Evolutionary conservation across 768 basidiomycete genomes (phyloP).

Genomic region (Krasilnikovozyma curviuscula): DNA sequence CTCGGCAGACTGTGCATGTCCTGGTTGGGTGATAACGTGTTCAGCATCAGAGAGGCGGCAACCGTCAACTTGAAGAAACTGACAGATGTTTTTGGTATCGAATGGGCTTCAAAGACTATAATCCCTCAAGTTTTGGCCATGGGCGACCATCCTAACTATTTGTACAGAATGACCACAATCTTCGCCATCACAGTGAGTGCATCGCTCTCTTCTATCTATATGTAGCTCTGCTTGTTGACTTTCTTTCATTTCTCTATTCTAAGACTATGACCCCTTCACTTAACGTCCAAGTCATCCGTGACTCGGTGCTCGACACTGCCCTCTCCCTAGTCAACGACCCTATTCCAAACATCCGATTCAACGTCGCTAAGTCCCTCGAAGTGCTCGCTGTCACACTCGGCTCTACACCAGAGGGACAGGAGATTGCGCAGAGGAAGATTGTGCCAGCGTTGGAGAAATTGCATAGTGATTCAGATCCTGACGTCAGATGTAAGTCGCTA

Average conservation of each 20-base stretch:
- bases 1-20: constrained; percentile 94
- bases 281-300: constrained; percentile 58
- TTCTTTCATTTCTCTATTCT: not conserved
- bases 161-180: constrained; percentile 96
- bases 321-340: constrained; percentile 66
- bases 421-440: constrained; percentile 53
- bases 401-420: constrained; percentile 41
- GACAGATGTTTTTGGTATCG: constrained; percentile 94
- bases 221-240: not conserved
- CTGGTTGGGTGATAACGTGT: constrained; percentile 96
- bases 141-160: constrained; percentile 90
- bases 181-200: constrained; percentile 80
- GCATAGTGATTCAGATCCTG: constrained; percentile 76
- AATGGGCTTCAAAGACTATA: constrained; percentile 84
- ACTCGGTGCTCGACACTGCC: constrained; percentile 66
- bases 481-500: constrained; percentile 47
- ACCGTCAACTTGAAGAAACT: constrained; percentile 90
- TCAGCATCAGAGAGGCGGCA: constrained; percentile 94
- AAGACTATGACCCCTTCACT: constrained; percentile 91
- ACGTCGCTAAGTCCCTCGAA: constrained; percentile 88
- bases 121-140: constrained; percentile 94
- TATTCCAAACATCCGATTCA: constrained; percentile 98
- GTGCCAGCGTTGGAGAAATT: constrained; percentile 68
- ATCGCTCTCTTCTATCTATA: not conserved
- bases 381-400: constrained; percentile 58